Conservation (phyloP, 192 early-diverging fungal genomes). For the Umbelopsis vinacea region DNA sequence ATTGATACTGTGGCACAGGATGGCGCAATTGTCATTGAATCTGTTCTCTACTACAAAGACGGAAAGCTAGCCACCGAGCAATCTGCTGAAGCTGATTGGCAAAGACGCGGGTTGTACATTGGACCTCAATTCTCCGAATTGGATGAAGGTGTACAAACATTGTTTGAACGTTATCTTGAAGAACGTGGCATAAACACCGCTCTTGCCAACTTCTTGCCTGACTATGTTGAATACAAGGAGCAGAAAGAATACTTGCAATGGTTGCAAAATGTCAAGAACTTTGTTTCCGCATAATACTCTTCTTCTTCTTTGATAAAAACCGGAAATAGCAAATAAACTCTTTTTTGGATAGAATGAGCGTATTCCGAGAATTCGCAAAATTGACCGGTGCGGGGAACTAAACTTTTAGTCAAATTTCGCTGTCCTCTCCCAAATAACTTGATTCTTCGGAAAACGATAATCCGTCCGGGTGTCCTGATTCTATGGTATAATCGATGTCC, state of each 20-base stretch:
- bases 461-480: not conserved
- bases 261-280: slow-evolving; percentile 80
- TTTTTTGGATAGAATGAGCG: not conserved
- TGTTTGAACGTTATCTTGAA: slow-evolving; percentile 77
- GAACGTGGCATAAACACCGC: slow-evolving; percentile 89
- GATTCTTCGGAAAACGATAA: slow-evolving; percentile 18
- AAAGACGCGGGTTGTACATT: slow-evolving; percentile 81
- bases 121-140: slow-evolving; percentile 93
- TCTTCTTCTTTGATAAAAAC: slow-evolving; percentile 24
- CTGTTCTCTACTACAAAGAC: slow-evolving; percentile 72
- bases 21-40: slow-evolving; percentile 85
- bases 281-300: slow-evolving; percentile 64
- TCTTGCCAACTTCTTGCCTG: slow-evolving; percentile 83
- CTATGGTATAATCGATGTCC: slow-evolving; percentile 13
- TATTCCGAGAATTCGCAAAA: too few relatives aligned
- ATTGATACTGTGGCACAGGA: slow-evolving; percentile 84
- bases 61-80: slow-evolving; percentile 62
- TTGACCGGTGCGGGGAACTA: too few relatives aligned
- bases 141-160: slow-evolving; percentile 78
- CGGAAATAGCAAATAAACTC: not conserved
- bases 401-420: too few relatives aligned
- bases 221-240: slow-evolving; percentile 94
- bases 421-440: slow-evolving; percentile 10
- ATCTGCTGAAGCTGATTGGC: slow-evolving; percentile 87
- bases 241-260: slow-evolving; percentile 91